A percentile compares a stretch with the other conserved stretches of the same genome.
phyloP scores from a whole-genome alignment of 1,139 yeast genomes.

The Saccharomycopsis hybrid region DNA sequence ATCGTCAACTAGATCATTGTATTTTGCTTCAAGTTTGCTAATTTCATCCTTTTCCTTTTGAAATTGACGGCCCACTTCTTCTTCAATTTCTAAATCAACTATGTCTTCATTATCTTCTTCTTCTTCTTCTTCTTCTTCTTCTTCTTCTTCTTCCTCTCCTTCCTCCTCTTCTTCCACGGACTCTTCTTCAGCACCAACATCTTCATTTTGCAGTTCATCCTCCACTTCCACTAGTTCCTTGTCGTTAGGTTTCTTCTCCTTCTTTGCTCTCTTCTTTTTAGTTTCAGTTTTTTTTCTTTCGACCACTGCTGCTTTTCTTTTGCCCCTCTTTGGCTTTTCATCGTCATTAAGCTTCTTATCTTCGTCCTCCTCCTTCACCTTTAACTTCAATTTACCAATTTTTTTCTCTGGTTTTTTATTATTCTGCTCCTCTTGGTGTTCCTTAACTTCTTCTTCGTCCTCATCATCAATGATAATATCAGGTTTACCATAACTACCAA shows the following conservation, averaged over 20 bases:
- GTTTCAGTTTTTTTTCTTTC: no score
- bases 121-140: constrained; percentile 19
- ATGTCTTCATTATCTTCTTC: constrained; percentile 15
- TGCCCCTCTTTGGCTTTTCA: no score
- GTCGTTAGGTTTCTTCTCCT: background rate
- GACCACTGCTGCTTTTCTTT: no score
- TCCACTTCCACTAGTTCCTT: background rate
- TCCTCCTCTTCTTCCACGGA: constrained; percentile 28
- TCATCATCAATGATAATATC: background rate
- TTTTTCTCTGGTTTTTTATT: no score
- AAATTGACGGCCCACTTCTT: background rate
- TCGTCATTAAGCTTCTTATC: no score
- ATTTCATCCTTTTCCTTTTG: constrained; percentile 12
- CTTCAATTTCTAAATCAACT: constrained; percentile 7
- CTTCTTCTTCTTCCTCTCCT: no score
- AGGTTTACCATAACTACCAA: constrained; percentile 28
- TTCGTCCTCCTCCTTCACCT: no score
- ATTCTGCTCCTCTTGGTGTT: no score
- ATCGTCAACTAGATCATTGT: constrained; percentile 8
- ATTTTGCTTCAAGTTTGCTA: constrained; percentile 6
- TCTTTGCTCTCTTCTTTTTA: background rate
- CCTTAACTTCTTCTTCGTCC: no score
- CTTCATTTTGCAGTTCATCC: constrained; percentile 1
- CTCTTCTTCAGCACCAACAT: constrained; percentile 21
- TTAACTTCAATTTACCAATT: no score